A percentile compares a stretch with the other conserved stretches of the same genome.
Conservation (phyloP, 768 basidiomycete genomes). For the Suillus bovinus region DNA sequence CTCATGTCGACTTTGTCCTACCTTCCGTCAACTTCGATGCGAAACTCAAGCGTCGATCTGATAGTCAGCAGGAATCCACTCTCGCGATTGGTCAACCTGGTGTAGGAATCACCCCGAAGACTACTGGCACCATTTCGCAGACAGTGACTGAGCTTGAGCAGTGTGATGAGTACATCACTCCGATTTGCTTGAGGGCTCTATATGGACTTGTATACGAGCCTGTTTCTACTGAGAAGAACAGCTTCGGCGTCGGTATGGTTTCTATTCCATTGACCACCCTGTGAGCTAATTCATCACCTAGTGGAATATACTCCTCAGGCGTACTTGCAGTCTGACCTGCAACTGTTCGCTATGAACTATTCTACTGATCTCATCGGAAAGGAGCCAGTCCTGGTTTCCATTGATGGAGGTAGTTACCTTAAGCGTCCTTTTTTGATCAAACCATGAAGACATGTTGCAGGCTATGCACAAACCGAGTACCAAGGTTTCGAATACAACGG, state of each 20-base stretch:
- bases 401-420: constrained; percentile 35
- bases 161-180: constrained; percentile 33
- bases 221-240: constrained; percentile 27
- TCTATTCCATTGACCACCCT: not conserved
- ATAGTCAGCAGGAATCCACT: constrained; percentile 9
- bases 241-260: constrained; percentile 34
- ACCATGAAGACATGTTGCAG: constrained; percentile 17
- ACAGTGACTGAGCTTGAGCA: constrained; percentile 16
- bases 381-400: constrained; percentile 31
- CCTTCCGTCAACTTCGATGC: constrained; percentile 35
- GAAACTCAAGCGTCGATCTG: constrained; percentile 21
- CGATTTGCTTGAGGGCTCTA: constrained; percentile 28
- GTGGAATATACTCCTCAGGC: constrained; percentile 37
- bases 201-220: constrained; percentile 27
- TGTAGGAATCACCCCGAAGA: constrained; percentile 19
- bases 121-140: constrained; percentile 12
- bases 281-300: constrained; percentile 11
- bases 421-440: not conserved
- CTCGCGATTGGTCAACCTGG: constrained; percentile 19
- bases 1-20: constrained; percentile 36
- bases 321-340: constrained; percentile 30
- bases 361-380: constrained; percentile 21
- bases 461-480: constrained; percentile 27
- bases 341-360: constrained; percentile 35
- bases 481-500: constrained; percentile 48